phyloP scores from a whole-genome alignment of 441 rosid genomes.

The Euphorbia corollata region DNA sequence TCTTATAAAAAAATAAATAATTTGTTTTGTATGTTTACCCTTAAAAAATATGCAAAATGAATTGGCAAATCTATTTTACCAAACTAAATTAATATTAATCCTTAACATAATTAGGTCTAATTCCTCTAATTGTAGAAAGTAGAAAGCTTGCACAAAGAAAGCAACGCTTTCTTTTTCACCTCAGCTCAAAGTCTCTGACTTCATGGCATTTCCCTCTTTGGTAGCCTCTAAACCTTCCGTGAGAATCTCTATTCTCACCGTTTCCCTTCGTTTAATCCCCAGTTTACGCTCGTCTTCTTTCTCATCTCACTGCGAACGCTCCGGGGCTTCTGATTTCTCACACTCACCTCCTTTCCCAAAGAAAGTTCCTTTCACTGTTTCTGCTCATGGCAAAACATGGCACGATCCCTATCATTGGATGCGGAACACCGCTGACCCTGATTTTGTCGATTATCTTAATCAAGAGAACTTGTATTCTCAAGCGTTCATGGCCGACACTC shows the following conservation, averaged over 20 bases:
- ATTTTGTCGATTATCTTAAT: constrained; percentile 44
- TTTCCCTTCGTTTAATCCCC: constrained; percentile 25
- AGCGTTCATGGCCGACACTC: constrained; percentile 78
- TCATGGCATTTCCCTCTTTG: constrained; percentile 29
- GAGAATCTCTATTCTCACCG: constrained; percentile 24
- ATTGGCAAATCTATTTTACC: too few relatives aligned
- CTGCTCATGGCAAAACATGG: constrained; percentile 53
- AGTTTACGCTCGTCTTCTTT: constrained; percentile 27
- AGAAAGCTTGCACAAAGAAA: too few relatives aligned
- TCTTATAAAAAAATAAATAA: too few relatives aligned
- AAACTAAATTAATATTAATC: too few relatives aligned
- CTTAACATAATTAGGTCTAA: too few relatives aligned
- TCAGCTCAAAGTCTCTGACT: background rate
- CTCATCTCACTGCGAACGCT: constrained; percentile 32
- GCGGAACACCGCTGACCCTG: constrained; percentile 47
- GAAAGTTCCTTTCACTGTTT: constrained; percentile 45
- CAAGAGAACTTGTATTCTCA: constrained; percentile 64
- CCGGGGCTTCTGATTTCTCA: constrained; percentile 25
- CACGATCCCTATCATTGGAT: constrained; percentile 84
- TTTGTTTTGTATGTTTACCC: too few relatives aligned
- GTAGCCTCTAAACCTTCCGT: constrained; percentile 22
- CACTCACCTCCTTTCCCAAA: constrained; percentile 52
- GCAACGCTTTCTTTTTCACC: background rate
- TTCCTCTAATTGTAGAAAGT: too few relatives aligned
- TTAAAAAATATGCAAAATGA: too few relatives aligned